These are phyloP conservation scores for Camptophora hylomeconis DNA, from an alignment of 2,329 filamentous ascomycete genomes.

Conservation along the genomic window DNA sequence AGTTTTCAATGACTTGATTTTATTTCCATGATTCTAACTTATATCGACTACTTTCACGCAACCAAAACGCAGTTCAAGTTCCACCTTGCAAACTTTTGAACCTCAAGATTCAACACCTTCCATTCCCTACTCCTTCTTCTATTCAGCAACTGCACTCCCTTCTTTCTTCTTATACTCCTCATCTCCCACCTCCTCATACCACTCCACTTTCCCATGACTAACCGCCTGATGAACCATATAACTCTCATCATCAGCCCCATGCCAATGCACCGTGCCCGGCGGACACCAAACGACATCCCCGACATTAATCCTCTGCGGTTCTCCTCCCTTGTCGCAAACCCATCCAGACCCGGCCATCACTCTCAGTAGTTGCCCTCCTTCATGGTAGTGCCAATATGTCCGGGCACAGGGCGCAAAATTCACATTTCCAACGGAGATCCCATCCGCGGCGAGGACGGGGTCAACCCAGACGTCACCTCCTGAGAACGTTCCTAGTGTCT, in stretches of 20 bases:
- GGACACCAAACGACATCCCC: constrained; percentile 31
- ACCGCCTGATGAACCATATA: constrained; percentile 30
- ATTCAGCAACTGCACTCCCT: neutral
- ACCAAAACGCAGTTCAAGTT: too few relatives aligned
- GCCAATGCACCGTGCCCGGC: constrained; percentile 32
- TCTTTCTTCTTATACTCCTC: constrained; percentile 22
- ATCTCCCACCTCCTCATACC: constrained; percentile 25
- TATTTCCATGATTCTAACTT: too few relatives aligned
- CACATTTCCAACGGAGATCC: too few relatives aligned
- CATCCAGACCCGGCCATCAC: constrained; percentile 29
- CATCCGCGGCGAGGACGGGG: too few relatives aligned
- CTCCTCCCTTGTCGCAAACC: constrained; percentile 30
- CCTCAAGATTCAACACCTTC: too few relatives aligned
- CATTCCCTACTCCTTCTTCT: too few relatives aligned
- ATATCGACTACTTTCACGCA: too few relatives aligned
- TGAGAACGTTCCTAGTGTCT: too few relatives aligned
- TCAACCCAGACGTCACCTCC: too few relatives aligned
- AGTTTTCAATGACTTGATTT: too few relatives aligned
- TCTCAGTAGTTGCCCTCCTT: constrained; percentile 30
- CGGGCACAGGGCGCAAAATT: constrained; percentile 32
- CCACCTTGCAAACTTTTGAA: too few relatives aligned
- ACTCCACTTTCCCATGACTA: constrained; percentile 25
- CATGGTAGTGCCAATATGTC: constrained; percentile 34
- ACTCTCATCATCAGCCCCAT: constrained; percentile 29
- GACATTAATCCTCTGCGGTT: constrained; percentile 23